Evolutionary conservation across 2,329 filamentous ascomycete species (phyloP), one percentile per base, ranked within the genome.

Genomic region (Coleophoma crateriformis): DNA sequence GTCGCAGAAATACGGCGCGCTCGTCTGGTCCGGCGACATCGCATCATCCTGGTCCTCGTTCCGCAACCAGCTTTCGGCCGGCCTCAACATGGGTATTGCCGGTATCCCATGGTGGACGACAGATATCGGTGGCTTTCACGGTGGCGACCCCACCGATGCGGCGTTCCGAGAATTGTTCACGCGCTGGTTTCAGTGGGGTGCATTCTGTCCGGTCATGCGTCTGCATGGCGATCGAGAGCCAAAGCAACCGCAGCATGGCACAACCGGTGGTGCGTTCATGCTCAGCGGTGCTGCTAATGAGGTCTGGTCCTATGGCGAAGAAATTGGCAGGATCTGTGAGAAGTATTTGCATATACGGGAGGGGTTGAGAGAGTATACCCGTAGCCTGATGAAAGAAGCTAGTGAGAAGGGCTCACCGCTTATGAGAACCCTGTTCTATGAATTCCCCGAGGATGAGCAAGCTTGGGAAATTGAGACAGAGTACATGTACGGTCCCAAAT

Each of bases 51-150:
- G 82, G 83, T 64, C 63, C 2, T 79, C 73, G 22, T 71, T 85
- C 44, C 72, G 78, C 3, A 74, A 78, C 50, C 81, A 87, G 61
- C 67, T 86, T 2, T 71, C 79, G 0, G 82, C 83, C 0, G 83
- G 83, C 0, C 67, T 87, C 17, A 83, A 84, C 59, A 84, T 85
- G 77, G 83, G 81, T 0, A 66, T 86, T 4, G 71, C 80, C 0
- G 83, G 83, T 0, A 72, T 86, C 10, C 75, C 81, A 0, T 85
- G 82, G 82, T 87, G 81, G 80, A 87, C 83, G 0, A 87, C 82
- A 1, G 83, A 87, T 56, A 86, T 87, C 47, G 83, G 84, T 2
- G 84, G 84, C 1, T 87, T 87, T 59, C 82, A 86, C 58, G 82
- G 82, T 5, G 83, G 83, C 0, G 72, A 82, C 52, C 79, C 81